Conservation (phyloP, 1,284 basidiomycete genomes). For the Xerocomus nothofagi region DNA sequence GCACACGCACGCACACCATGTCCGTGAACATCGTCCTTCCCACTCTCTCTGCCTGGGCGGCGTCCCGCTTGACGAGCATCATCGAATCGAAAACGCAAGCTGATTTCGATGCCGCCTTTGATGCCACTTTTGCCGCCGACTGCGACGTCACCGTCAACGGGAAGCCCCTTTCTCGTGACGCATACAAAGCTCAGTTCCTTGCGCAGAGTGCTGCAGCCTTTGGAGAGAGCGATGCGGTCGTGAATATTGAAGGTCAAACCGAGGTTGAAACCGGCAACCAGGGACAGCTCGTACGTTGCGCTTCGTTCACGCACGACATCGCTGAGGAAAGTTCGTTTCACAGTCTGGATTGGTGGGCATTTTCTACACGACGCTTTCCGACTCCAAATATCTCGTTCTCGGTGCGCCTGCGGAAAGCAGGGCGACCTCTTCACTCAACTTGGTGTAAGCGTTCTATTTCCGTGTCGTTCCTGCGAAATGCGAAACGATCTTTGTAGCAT, state of each 20-base stretch:
- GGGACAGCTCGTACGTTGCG: slow-evolving; percentile 26
- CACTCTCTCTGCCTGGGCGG: slow-evolving; percentile 38
- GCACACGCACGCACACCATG: slow-evolving; percentile 17
- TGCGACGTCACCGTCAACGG: slow-evolving; percentile 39
- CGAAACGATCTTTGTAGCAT: slow-evolving; percentile 22
- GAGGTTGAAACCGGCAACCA: slow-evolving; percentile 28
- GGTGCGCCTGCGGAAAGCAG: slow-evolving; percentile 26
- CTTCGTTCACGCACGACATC: background rate
- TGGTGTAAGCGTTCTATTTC: slow-evolving; percentile 18
- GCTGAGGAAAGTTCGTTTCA: background rate
- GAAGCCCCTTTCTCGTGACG: slow-evolving; percentile 23
- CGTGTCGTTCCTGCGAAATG: too few relatives aligned
- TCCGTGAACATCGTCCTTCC: slow-evolving; percentile 35
- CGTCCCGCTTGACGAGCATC: slow-evolving; percentile 35
- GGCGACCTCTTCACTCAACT: slow-evolving; percentile 28
- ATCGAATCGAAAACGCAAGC: slow-evolving; percentile 33
- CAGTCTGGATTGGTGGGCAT: slow-evolving; percentile 33
- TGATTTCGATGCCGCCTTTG: slow-evolving; percentile 37
- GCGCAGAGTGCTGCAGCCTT: slow-evolving; percentile 26
- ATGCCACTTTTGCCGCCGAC: slow-evolving; percentile 34
- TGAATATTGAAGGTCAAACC: slow-evolving; percentile 28
- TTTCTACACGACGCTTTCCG: slow-evolving; percentile 31
- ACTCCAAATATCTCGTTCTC: slow-evolving; percentile 33
- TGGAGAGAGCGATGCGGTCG: slow-evolving; percentile 17
- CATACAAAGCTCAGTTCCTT: slow-evolving; percentile 31